Evolutionary conservation across 2,329 filamentous ascomycete genomes (phyloP).

Genomic region (Colletotrichum orchidophilum): DNA sequence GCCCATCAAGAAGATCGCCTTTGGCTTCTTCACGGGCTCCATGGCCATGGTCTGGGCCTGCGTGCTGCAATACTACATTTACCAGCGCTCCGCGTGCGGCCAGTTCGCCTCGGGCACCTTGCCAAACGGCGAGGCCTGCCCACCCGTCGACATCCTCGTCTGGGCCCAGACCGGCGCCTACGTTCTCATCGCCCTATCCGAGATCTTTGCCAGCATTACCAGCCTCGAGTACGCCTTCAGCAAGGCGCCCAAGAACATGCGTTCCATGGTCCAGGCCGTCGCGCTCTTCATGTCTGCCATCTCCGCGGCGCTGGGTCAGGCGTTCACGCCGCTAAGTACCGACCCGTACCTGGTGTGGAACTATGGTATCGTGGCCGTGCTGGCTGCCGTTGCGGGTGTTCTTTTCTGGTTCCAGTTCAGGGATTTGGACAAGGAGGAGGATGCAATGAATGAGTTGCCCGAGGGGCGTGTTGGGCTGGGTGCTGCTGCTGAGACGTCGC

Average conservation of each 20-base stretch:
- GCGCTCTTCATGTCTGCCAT: slow-evolving; percentile 76
- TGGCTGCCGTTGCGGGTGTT: slow-evolving; percentile 69
- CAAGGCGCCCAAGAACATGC: slow-evolving; percentile 81
- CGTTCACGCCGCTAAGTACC: slow-evolving; percentile 48
- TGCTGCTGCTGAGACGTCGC: background rate
- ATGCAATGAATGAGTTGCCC: slow-evolving; percentile 69
- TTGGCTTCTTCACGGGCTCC: slow-evolving; percentile 72
- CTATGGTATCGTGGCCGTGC: slow-evolving; percentile 72
- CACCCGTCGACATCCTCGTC: slow-evolving; percentile 67
- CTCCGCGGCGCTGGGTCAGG: slow-evolving; percentile 74
- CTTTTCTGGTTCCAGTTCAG: slow-evolving; percentile 76
- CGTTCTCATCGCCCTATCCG: slow-evolving; percentile 58
- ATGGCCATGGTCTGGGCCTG: slow-evolving; percentile 67
- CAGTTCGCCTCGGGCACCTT: slow-evolving; percentile 43
- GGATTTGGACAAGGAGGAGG: slow-evolving; percentile 71
- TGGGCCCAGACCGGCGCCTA: slow-evolving; percentile 65
- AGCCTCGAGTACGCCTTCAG: slow-evolving; percentile 80
- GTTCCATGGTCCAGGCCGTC: slow-evolving; percentile 74
- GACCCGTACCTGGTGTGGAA: slow-evolving; percentile 80
- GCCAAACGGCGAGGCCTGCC: slow-evolving; percentile 43
- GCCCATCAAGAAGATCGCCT: slow-evolving; percentile 79
- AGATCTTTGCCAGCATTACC: slow-evolving; percentile 61
- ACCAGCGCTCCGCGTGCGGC: slow-evolving; percentile 70
- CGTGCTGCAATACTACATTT: slow-evolving; percentile 69
- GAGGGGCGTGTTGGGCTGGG: slow-evolving; percentile 39